Evolutionary conservation across 768 basidiomycete genomes (phyloP).

Genomic region (Kondoa subrosea): DNA sequence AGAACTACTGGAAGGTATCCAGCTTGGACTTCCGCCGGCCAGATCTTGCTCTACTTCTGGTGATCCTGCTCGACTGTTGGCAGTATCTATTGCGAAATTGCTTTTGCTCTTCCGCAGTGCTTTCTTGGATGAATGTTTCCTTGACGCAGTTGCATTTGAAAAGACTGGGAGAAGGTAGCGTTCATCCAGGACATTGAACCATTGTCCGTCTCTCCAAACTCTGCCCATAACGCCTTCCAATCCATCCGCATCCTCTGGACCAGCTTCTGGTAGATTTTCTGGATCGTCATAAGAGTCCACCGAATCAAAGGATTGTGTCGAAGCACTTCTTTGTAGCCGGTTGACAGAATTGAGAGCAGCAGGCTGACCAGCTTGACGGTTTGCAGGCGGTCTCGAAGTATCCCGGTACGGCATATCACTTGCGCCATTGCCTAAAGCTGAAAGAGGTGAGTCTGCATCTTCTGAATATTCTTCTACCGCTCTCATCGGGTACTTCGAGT

Average conservation of each 20-base stretch:
- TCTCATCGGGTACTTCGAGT: constrained; percentile 20
- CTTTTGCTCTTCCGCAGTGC: constrained; percentile 2
- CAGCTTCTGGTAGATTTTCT: constrained; percentile 6
- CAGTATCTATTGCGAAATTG: background rate
- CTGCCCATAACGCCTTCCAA: constrained; percentile 22
- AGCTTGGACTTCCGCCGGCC: background rate
- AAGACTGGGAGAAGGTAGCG: constrained; percentile 61
- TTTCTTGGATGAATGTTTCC: constrained; percentile 17
- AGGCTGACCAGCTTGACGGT: background rate
- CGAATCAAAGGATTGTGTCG: constrained; percentile 11
- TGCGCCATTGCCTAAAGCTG: background rate
- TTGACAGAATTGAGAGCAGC: constrained; percentile 4
- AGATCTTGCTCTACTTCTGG: background rate
- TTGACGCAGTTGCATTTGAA: constrained; percentile 22
- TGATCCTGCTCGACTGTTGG: background rate
- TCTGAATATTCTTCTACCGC: constrained; percentile 12
- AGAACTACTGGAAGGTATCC: background rate
- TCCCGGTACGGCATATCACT: constrained; percentile 3
- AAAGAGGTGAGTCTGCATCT: constrained; percentile 4
- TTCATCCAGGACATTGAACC: constrained; percentile 93
- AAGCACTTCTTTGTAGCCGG: background rate
- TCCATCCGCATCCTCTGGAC: constrained; percentile 5
- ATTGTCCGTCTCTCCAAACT: constrained; percentile 54
- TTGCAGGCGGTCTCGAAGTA: background rate
- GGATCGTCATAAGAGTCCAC: constrained; percentile 20